Conservation (phyloP, 768 basidiomycete species). For the Suillus subalutaceus region DNA sequence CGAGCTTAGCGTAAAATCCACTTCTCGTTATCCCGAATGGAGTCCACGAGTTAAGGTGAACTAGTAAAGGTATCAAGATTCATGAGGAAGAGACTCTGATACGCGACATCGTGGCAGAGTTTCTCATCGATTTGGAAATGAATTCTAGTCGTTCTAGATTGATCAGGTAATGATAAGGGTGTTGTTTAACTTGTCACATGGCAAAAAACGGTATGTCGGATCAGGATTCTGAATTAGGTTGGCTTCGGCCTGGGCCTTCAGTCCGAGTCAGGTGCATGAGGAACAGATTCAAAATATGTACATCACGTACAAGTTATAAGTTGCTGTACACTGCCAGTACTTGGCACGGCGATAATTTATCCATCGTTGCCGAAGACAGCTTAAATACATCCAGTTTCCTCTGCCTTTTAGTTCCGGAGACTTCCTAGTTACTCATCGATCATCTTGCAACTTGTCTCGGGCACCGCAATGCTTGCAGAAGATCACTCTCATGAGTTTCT, state of each 20-base stretch:
- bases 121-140: slow-evolving; percentile 35
- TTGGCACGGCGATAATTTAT: neutral
- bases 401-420: neutral
- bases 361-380: slow-evolving; percentile 32
- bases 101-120: slow-evolving; percentile 37
- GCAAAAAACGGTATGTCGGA: neutral
- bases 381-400: slow-evolving; percentile 25
- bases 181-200: neutral
- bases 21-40: neutral
- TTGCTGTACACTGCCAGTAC: neutral
- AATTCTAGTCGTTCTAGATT: neutral
- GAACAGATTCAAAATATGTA: neutral
- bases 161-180: neutral
- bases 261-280: neutral
- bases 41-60: neutral
- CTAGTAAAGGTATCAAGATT: slow-evolving; percentile 20
- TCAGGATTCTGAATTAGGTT: neutral
- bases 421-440: neutral
- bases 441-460: slow-evolving; percentile 2
- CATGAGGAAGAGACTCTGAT: slow-evolving; percentile 35
- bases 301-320: slow-evolving; percentile 1
- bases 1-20: neutral
- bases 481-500: slow-evolving; percentile 23
- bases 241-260: neutral
- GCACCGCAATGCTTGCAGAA: slow-evolving; percentile 29